Conservation (phyloP, 2,329 filamentous ascomycete species). For the Nigrospora sphaerica region DNA sequence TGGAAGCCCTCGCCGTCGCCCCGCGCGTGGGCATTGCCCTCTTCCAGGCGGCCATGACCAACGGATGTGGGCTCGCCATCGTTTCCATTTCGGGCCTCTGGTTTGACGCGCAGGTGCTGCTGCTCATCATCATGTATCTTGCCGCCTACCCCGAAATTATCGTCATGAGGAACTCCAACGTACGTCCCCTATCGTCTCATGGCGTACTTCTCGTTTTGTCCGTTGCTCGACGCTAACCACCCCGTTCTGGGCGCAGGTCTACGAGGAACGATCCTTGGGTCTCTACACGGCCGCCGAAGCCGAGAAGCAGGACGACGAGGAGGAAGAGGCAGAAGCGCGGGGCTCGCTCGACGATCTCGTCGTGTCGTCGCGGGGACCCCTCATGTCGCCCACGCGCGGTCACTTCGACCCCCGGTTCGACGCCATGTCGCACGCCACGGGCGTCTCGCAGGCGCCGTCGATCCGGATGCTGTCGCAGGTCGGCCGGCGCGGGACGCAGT, state of each 20-base stretch:
- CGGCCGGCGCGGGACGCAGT: conserved; percentile 2
- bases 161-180: conserved; percentile 49
- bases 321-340: conserved; percentile 1
- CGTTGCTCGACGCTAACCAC: neutral
- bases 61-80: conserved; percentile 60
- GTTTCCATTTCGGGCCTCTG: conserved; percentile 48
- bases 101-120: conserved; percentile 40
- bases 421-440: conserved; percentile 2
- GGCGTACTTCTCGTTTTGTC: too few relatives aligned
- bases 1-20: conserved; percentile 42
- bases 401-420: neutral
- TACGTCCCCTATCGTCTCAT: neutral
- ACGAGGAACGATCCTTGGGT: conserved; percentile 52
- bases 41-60: conserved; percentile 54
- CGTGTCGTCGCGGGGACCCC: neutral
- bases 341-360: conserved; percentile 1
- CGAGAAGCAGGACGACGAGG: conserved; percentile 10
- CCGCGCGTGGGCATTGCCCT: conserved; percentile 56
- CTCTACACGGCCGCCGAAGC: conserved; percentile 25
- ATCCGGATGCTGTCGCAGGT: conserved; percentile 1
- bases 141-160: conserved; percentile 42
- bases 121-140: conserved; percentile 44
- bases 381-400: neutral
- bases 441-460: neutral
- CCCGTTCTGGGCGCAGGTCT: conserved; percentile 25